Conservation (phyloP, 2,329 filamentous ascomycete species). For the Aspergillus sp. region DNA sequence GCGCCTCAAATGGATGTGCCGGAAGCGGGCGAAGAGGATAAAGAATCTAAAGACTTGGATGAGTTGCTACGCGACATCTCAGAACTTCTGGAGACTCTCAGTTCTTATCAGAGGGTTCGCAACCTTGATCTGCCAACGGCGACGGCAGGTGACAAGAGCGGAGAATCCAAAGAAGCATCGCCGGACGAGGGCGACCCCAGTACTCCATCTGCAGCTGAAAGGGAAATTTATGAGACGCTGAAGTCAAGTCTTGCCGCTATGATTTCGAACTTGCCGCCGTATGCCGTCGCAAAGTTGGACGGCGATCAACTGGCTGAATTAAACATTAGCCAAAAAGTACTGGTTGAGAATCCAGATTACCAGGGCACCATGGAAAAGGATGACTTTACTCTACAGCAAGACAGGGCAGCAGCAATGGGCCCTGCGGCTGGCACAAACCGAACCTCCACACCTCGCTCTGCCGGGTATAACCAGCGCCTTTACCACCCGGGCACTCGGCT, state of each 20-base stretch:
- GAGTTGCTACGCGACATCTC: conserved; percentile 49
- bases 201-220: conserved; percentile 47
- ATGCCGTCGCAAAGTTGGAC: conserved; percentile 75
- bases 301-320: conserved; percentile 77
- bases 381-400: conserved; percentile 49
- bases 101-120: conserved; percentile 54
- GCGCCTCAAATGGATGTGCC: conserved; percentile 11
- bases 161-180: conserved; percentile 19
- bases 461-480: conserved; percentile 26
- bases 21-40: conserved; percentile 18
- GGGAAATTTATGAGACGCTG: conserved; percentile 58
- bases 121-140: conserved; percentile 33
- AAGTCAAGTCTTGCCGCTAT: conserved; percentile 66
- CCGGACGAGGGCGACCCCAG: conserved; percentile 34
- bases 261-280: conserved; percentile 67
- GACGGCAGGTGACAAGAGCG: conserved; percentile 17
- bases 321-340: conserved; percentile 68
- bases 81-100: conserved; percentile 51
- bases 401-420: conserved; percentile 25
- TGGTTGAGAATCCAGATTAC: conserved; percentile 64
- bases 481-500: conserved; percentile 21
- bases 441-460: conserved; percentile 21
- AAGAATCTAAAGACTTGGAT: conserved; percentile 38
- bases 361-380: conserved; percentile 78
- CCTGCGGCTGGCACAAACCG: conserved; percentile 22